Conservation (phyloP, 2,329 filamentous ascomycete genomes). For the Aspergillus clavatus region DNA sequence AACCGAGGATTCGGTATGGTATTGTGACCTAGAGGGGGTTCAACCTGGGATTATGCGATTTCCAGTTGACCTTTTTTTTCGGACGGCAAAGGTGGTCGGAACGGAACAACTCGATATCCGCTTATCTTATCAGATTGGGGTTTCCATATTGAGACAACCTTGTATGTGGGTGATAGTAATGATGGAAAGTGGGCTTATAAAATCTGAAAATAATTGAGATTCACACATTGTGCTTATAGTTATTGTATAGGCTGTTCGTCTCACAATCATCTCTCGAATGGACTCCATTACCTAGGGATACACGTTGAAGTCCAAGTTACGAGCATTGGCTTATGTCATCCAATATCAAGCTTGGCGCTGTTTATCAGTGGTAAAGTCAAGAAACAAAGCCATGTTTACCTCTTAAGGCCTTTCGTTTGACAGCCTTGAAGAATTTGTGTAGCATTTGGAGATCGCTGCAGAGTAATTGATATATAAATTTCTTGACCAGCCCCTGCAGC, state of each 20-base stretch:
- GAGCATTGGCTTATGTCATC: conserved; percentile 3
- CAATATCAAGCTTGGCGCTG: conserved; percentile 6
- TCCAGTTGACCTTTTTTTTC: conserved; percentile 18
- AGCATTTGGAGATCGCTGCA: not conserved
- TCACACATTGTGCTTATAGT: no score
- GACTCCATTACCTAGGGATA: no score
- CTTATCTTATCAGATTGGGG: conserved; percentile 26
- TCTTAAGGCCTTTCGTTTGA: not conserved
- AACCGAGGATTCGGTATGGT: not conserved
- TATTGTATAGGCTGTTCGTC: no score
- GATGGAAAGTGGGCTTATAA: no score
- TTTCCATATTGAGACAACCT: not conserved
- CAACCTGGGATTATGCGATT: not conserved
- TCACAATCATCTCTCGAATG: no score
- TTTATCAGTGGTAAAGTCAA: not conserved
- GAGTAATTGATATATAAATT: not conserved
- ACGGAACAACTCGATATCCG: conserved; percentile 21
- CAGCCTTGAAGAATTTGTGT: not conserved
- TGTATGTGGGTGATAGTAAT: no score
- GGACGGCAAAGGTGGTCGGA: conserved; percentile 18
- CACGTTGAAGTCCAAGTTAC: not conserved
- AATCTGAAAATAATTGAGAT: no score
- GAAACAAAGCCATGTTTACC: not conserved
- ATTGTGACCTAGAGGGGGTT: not conserved
- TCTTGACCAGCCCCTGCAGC: not conserved